Conservation (phyloP, 495 filamentous ascomycete species). For the Evernia prunastri region DNA sequence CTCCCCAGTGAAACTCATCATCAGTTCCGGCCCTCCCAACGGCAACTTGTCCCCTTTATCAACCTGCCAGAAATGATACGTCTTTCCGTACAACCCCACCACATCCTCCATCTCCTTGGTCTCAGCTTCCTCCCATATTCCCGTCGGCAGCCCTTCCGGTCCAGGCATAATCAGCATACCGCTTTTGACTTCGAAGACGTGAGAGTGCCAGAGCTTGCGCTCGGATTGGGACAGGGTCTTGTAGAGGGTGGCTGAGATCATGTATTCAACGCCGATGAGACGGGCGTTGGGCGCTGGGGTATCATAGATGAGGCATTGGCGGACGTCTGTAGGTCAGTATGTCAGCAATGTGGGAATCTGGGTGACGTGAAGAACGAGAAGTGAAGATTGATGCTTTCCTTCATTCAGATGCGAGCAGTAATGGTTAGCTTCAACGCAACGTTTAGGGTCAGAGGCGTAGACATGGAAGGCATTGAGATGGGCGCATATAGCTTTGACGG, state of each 20-base stretch:
- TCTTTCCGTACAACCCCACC: slow-evolving; percentile 71
- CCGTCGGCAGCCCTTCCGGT: slow-evolving; percentile 47
- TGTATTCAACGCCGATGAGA: slow-evolving; percentile 86
- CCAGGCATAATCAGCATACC: slow-evolving; percentile 83
- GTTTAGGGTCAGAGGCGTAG: slow-evolving; percentile 61
- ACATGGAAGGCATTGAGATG: slow-evolving; percentile 82
- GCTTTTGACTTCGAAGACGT: slow-evolving; percentile 82
- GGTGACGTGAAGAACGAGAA: neutral
- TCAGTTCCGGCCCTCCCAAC: slow-evolving; percentile 66
- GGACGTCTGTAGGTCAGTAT: slow-evolving; percentile 41
- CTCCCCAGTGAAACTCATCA: slow-evolving; percentile 62
- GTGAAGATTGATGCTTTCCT: slow-evolving; percentile 31
- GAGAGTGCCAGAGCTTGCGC: slow-evolving; percentile 69
- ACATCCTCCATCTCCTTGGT: slow-evolving; percentile 73
- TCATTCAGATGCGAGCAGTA: slow-evolving; percentile 78
- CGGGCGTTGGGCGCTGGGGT: slow-evolving; percentile 55
- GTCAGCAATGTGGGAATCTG: slow-evolving; percentile 3
- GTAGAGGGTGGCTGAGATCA: slow-evolving; percentile 71
- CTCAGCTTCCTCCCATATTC: slow-evolving; percentile 69
- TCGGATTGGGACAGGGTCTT: slow-evolving; percentile 57
- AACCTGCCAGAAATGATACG: slow-evolving; percentile 85
- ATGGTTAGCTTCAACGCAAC: slow-evolving; percentile 72
- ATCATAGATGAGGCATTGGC: slow-evolving; percentile 87
- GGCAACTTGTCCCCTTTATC: slow-evolving; percentile 73
- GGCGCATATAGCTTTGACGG: slow-evolving; percentile 71